Evolutionary conservation across 2,329 filamentous ascomycete species (phyloP).

Genomic region (Colletotrichum liriopes): DNA sequence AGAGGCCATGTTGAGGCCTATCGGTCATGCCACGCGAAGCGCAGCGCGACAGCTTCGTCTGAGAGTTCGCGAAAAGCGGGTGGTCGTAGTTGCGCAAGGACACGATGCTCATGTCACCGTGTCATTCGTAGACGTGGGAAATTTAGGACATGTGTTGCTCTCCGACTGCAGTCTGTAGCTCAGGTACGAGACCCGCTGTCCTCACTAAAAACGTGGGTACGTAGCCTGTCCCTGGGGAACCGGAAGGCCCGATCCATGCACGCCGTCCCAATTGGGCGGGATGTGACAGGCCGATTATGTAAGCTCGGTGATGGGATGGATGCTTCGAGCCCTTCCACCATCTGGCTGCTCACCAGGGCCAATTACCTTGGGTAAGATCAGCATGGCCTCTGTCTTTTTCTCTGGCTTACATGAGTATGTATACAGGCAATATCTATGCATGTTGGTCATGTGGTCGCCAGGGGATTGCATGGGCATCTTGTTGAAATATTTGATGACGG

Average conservation of each 20-base stretch:
- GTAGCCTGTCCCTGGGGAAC: conserved; percentile 29
- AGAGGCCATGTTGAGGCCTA: conserved; percentile 57
- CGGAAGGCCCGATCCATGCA: conserved; percentile 36
- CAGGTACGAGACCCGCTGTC: conserved; percentile 41
- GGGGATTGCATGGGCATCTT: too few species aligned
- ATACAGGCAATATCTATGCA: not conserved
- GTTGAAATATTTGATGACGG: too few species aligned
- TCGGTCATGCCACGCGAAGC: conserved; percentile 40
- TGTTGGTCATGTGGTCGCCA: not conserved
- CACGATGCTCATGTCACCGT: conserved; percentile 38
- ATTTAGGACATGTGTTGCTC: conserved; percentile 42
- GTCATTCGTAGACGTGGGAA: conserved; percentile 26
- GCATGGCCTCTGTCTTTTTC: not conserved
- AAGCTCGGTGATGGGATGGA: conserved; percentile 31
- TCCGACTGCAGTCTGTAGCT: conserved; percentile 34
- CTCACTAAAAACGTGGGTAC: conserved; percentile 32
- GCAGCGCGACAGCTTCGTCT: conserved; percentile 38
- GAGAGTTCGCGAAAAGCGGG: conserved; percentile 4
- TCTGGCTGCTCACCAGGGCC: not conserved
- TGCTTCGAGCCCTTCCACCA: not conserved
- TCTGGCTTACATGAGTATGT: not conserved
- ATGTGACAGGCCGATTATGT: conserved; percentile 28
- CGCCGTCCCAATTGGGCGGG: conserved; percentile 33
- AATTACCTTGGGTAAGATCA: not conserved
- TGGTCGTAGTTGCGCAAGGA: conserved; percentile 22